Evolutionary conservation across 176 grass and related monocot genomes (phyloP), one percentile per base, ranked within the genome.

Genomic region (Carex pumila): DNA sequence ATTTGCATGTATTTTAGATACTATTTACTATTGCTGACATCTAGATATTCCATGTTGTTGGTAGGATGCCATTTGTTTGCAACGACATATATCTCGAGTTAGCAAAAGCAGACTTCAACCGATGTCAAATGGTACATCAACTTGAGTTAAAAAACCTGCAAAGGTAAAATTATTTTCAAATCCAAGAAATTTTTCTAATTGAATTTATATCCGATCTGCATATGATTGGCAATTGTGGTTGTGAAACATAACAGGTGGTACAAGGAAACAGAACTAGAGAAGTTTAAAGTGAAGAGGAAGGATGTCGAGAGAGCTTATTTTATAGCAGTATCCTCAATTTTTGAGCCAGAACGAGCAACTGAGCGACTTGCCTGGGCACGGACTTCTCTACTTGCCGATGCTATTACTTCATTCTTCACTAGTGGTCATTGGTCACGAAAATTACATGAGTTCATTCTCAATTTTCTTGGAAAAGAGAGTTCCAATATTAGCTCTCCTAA

Each of bases 61-160:
- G 14, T 71, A 98, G 96, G 89, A 98, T 98, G 96, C 89, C 93
- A 13, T 66, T 93, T 64, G 93, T 95, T 74, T 93, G 88, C 61
- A 99, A 90, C 21, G 79, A 92, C 2, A 1, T n/a, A 13, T 99
- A 93, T 68, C 80, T 95, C 30, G 85, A 92, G 49, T 47, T 99
- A 21, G 96, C 96, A 45, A 95, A 56, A 49, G 50, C 29, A 11
- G 96, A 98, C 91, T 98, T 93, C 70, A 95, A 95, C 22, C 76
- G 29, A 32, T 98, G 91, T 30, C 96, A 95, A 84, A 61, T 60
- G 79, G 56, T 92, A 8, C 93, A 99, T 85, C 96, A 90, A 59
- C 70, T 85, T 25, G 96, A 99, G 84, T 99, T 76, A 79, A 65
- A 80, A 1, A 68, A 25, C 39, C 86, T 99, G 25, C 88, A 90